Evolutionary conservation across 2,329 filamentous ascomycete genomes (phyloP), one percentile per base, ranked within the genome.

Genomic region (Passalora sequoiae): DNA sequence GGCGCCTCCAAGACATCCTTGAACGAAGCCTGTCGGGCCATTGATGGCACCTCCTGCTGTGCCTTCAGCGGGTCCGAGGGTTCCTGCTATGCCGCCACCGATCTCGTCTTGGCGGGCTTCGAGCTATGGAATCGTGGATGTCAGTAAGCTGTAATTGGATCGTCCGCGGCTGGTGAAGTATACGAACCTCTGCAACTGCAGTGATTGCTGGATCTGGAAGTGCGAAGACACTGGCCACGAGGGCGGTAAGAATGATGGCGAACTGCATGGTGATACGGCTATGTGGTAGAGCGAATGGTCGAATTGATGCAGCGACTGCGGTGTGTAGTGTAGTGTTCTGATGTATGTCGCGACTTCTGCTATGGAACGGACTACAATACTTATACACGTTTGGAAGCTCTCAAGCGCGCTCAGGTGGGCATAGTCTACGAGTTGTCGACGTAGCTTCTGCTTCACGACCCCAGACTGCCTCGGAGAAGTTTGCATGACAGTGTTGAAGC

Each of bases 41-140:
- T 47, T 47, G 38, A 50, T 42, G 22, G 48, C 48, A 19, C 48
- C 48, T 16, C 48, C 48, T 21, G 40, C 39, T 6, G 48, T 50
- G 2, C 44, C 48, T 6, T 47, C 27, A n/a, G 36, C 13, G 10
- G 31, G 28, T 7, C 48, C 48, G 8, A 29, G 24, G 6, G 42
- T 47, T 10, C 44, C 48, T 22, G 46, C 44, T 4, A 38, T 8
- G 9, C 44, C 48, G 6, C 48, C 48, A 20, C 44, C 48, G 33
- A 50, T 40, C 35, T 47, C 48, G 16, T 36, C 2, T 22, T 36
- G 33, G 33, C 33, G 33, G 5, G n/a, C n/a, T n/a, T n/a, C n/a
- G n/a, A n/a, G n/a, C n/a, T n/a, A n/a, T n/a, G n/a, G n/a, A n/a
- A n/a, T n/a, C n/a, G n/a, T n/a, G n/a, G n/a, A n/a, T n/a, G n/a